These are phyloP conservation scores for Claviceps capensis DNA, from an alignment of 2,329 filamentous ascomycete species.

Conservation along the genomic window DNA sequence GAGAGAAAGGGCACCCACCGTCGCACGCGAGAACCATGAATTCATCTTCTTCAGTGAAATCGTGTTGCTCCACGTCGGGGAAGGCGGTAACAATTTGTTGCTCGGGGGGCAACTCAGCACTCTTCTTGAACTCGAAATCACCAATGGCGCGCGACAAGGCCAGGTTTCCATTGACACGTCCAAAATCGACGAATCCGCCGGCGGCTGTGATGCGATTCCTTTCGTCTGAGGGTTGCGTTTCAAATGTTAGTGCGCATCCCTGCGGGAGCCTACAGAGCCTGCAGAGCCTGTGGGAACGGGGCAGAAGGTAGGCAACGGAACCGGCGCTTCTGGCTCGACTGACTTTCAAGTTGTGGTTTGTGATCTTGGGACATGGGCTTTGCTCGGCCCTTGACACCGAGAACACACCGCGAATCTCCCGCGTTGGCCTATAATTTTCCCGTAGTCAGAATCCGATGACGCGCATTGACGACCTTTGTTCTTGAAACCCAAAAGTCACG, in stretches of 20 bases:
- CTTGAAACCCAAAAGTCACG: neutral
- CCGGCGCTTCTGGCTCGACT: constrained; percentile 12
- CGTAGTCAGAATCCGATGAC: constrained; percentile 8
- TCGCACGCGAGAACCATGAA: constrained; percentile 90
- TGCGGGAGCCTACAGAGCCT: neutral
- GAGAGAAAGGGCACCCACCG: constrained; percentile 40
- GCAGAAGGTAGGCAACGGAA: neutral
- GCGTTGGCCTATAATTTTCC: constrained; percentile 62
- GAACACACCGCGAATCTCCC: constrained; percentile 85
- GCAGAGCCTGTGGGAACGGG: neutral
- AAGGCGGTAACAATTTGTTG: constrained; percentile 97
- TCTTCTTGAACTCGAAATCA: constrained; percentile 99
- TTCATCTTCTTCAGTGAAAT: constrained; percentile 85
- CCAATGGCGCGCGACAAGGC: constrained; percentile 94
- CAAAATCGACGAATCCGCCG: constrained; percentile 96
- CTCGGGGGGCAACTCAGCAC: constrained; percentile 89
- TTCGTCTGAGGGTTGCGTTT: constrained; percentile 46
- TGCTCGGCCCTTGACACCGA: constrained; percentile 92
- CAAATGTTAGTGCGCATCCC: constrained; percentile 1
- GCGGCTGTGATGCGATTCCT: constrained; percentile 92
- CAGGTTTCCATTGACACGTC: constrained; percentile 94
- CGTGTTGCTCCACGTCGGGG: constrained; percentile 85
- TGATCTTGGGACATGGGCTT: constrained; percentile 99
- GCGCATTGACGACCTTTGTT: neutral
- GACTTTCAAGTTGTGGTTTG: constrained; percentile 97